A percentile compares a stretch with the other conserved stretches of the same genome.
phyloP scores from a whole-genome alignment of 2,329 filamentous ascomycete species.

The Raffaelea albimanens region DNA sequence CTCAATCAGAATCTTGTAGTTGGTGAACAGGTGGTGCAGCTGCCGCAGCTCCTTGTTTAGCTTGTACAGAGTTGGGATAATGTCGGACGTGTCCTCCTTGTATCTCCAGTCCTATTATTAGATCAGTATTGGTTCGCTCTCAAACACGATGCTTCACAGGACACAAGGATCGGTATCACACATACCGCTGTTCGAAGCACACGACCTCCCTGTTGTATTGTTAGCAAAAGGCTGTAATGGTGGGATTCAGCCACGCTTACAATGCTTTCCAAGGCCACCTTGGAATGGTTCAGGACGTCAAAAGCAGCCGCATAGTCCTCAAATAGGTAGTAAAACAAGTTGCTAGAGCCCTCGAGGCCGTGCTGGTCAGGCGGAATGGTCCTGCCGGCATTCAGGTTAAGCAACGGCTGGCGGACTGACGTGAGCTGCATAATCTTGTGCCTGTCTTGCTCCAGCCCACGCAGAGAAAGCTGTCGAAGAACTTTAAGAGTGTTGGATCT shows the following conservation, averaged over 20 bases:
- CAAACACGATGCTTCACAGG: background rate
- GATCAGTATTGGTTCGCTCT: background rate
- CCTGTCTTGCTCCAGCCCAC: slow-evolving; percentile 27
- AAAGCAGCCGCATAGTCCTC: slow-evolving; percentile 56
- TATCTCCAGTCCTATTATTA: slow-evolving; percentile 11
- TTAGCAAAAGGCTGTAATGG: too few species aligned
- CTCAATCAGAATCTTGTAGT: slow-evolving; percentile 50
- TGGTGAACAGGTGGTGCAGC: slow-evolving; percentile 50
- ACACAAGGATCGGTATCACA: background rate
- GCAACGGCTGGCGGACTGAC: slow-evolving; percentile 23
- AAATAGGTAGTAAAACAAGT: slow-evolving; percentile 58
- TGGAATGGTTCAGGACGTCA: slow-evolving; percentile 39
- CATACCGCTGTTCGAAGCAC: slow-evolving; percentile 23
- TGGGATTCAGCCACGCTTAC: slow-evolving; percentile 22
- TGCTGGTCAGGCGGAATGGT: slow-evolving; percentile 14
- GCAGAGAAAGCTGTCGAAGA: slow-evolving; percentile 27
- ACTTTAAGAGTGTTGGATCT: slow-evolving; percentile 28
- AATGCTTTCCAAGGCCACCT: slow-evolving; percentile 35
- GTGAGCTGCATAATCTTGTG: slow-evolving; percentile 31
- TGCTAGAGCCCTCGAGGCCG: slow-evolving; percentile 42
- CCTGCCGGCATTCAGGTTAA: background rate
- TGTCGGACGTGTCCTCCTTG: slow-evolving; percentile 33
- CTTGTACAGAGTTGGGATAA: slow-evolving; percentile 48
- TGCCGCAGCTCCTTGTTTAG: slow-evolving; percentile 52
- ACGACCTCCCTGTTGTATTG: slow-evolving; percentile 19